A percentile compares a stretch with the other conserved stretches of the same genome.
phyloP scores from a whole-genome alignment of 2,329 filamentous ascomycete genomes.

The Ascochyta fabae region DNA sequence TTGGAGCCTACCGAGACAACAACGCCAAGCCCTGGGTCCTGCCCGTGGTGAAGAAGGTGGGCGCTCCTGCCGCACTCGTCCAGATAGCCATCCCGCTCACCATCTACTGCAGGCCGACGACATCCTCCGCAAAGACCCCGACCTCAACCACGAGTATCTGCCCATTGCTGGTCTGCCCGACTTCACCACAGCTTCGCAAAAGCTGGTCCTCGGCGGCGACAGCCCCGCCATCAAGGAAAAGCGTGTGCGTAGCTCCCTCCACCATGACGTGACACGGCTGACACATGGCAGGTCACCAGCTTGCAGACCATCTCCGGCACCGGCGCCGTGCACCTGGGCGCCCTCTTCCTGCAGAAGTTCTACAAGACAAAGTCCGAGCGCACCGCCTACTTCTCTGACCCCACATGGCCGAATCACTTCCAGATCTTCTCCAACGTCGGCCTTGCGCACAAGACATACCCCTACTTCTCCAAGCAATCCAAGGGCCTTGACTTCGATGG shows the following conservation, averaged over 20 bases:
- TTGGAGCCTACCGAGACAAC: constrained; percentile 94
- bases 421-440: constrained; percentile 96
- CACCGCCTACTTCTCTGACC: constrained; percentile 87
- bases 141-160: constrained; percentile 97
- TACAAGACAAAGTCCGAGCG: constrained; percentile 70
- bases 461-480: constrained; percentile 89
- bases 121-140: constrained; percentile 83
- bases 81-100: constrained; percentile 25
- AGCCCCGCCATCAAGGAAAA: constrained; percentile 85
- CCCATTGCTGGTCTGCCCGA: constrained; percentile 87
- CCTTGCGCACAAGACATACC: constrained; percentile 80
- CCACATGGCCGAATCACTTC: constrained; percentile 98
- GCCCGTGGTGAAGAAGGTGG: constrained; percentile 94
- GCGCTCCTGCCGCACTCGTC: constrained; percentile 24
- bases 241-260: constrained; percentile 60
- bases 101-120: constrained; percentile 76
- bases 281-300: constrained; percentile 64
- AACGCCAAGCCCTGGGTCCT: constrained; percentile 97
- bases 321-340: constrained; percentile 91
- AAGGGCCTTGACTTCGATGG: constrained; percentile 91
- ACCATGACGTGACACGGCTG: constrained; percentile 34
- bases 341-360: constrained; percentile 92
- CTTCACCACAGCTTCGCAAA: constrained; percentile 89
- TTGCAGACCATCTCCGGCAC: constrained; percentile 97
- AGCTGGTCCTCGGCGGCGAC: constrained; percentile 80